Conservation (phyloP, 2,329 filamentous ascomycete species). For the Graphilbum fragrans region DNA sequence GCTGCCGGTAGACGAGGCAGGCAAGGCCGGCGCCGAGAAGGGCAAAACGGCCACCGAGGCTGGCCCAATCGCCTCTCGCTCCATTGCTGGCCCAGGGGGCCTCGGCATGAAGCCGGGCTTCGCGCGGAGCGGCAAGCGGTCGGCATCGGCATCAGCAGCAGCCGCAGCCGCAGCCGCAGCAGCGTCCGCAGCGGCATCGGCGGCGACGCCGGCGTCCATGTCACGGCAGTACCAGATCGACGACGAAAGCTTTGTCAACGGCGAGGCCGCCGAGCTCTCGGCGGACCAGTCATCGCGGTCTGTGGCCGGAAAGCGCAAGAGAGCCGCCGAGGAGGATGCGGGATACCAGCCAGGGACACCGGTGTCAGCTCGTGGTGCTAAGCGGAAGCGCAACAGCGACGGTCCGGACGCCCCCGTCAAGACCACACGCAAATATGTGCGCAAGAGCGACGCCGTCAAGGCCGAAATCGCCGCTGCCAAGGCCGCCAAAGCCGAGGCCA, state of each 20-base stretch:
- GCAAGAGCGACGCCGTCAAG: conserved; percentile 17
- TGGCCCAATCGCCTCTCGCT: no score
- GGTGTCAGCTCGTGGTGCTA: conserved; percentile 14
- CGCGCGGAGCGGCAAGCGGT: no score
- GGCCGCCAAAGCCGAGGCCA: neutral
- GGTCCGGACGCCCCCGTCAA: conserved; percentile 19
- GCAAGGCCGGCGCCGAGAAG: conserved; percentile 18
- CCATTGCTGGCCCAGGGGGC: no score
- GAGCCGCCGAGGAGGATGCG: conserved; percentile 37
- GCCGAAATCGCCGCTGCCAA: neutral
- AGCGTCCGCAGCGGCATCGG: conserved; percentile 15
- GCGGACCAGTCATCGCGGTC: conserved; percentile 12
- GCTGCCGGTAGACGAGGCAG: neutral
- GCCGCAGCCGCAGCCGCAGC: neutral
- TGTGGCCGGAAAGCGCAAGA: conserved; percentile 42
- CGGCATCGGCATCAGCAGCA: no score
- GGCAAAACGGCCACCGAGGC: neutral
- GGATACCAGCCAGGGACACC: conserved; percentile 46
- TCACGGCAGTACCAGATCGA: conserved; percentile 12
- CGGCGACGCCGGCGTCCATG: neutral
- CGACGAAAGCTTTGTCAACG: neutral
- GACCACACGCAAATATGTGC: conserved; percentile 13
- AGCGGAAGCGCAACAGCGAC: conserved; percentile 49
- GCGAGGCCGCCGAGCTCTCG: neutral
- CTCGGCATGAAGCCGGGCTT: no score